Base-by-base conservation (phyloP, 306 rosid genomes). In the Senna siamea region DNA sequence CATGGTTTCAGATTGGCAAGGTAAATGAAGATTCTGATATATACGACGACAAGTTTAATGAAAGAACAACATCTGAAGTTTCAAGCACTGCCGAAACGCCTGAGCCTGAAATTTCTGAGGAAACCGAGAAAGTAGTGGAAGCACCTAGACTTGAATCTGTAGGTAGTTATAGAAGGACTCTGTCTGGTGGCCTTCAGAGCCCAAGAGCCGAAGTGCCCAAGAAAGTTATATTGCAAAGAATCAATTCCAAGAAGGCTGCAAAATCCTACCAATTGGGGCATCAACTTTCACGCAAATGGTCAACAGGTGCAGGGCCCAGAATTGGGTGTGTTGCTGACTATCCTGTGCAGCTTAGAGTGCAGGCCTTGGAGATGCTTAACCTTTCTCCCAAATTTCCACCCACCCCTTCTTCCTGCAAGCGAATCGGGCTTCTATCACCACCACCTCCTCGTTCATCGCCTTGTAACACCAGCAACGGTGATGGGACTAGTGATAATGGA, bases 221-320 rank as follows among this genome's bases (percentile, higher is more conserved):
- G 75, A 84, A 66, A 60, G 79, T 93, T 35, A 89, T 94, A 76
- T 61, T 94, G 81, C 79, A 83, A 66, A 78, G 97, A 82, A 94
- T 94, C 84, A 94, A 92, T 79, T 94, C 97, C 71, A 92, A 90
- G 89, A 91, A 85, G 74, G 85, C 74, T 5, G 76, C 85, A 7
- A 83, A 81, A 17, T 94, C 99, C 40, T 88, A 89, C 84, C 96
- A 94, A 78, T 67, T 94, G 52, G 99, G 99, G 38, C 85, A 92
- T 68, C 85, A 86, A n/a, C 88, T 94, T 34, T 82, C 93, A 1
- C 91, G 81, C 23, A 85, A 78, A 72, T 94, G 99, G 99, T 87
- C 96, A 18, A 88, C 96, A 0, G 99, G 99, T 71, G 96, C 93
- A 41, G 99, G 99, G 44, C 99, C 99, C 6, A 92, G 99, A 76